Base-by-base conservation (phyloP, 169 alveolate species). In the Besnoitia besnoiti region DNA sequence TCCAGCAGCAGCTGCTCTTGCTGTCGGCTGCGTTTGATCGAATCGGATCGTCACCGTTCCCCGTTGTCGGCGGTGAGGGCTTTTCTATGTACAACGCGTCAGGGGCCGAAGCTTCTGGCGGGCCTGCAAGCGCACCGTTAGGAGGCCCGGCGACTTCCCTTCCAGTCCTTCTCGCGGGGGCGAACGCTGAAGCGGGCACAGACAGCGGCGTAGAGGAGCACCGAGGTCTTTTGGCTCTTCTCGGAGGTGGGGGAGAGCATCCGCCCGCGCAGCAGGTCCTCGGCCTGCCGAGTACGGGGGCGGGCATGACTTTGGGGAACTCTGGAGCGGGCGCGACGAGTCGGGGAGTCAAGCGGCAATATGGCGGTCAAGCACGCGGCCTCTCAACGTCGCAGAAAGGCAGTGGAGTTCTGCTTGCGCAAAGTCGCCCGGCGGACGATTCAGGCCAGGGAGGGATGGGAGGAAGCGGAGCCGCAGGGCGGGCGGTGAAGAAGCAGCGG, bases 11-110 rank as follows among this genome's bases (percentile, higher is more conserved):
- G 82, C 46, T 73, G 14, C 46, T 73, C 4, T 42, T 73, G 12
- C 82, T 73, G 44, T 73, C 82, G 8, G 82, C 82, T 2, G 67
- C 67, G 67, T 55, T 55, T 55, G 67, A 55, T 19, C 67, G 24
- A n/a, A 55, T 55, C 12, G 67, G 67, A 5, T 55, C 67, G 67
- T 55, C 67, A n/a, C 3, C 67, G 30, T 55, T 55, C 24, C 67
- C 67, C 30, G 67, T 3, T 55, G 67, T 55, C 3, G 67, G 67
- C 30, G 67, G 67, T 0, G 67, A 55, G 30, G 30, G 3, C 27
- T 55, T 55, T 55, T 10, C 24, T 8, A n/a, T 21, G 30, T 55
- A 55, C 67, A 0, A 5, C 67, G 67, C 67, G 3, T n/a, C 30
- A 19, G 30, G 67, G 3, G 67, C 67, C 30, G 67, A 21, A 5